Conservation (phyloP, 345 rosid genomes). For the Citrus sinensis region DNA sequence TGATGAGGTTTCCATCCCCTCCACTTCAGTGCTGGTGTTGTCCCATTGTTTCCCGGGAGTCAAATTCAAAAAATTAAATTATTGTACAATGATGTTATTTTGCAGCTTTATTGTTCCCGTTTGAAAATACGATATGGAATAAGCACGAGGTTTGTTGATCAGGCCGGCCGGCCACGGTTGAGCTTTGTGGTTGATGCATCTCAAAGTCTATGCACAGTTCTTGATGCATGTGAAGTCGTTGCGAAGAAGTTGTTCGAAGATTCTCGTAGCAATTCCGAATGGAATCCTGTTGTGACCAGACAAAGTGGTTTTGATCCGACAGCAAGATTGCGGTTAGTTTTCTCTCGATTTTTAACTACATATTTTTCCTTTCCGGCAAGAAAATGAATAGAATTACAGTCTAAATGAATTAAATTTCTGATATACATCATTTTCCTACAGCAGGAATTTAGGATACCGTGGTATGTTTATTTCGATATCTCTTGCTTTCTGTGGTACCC, state of each 20-base stretch:
- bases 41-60: conserved; percentile 50
- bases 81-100: conserved; percentile 32
- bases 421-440: no score
- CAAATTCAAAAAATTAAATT: conserved; percentile 34
- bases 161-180: conserved; percentile 54
- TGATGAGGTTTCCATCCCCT: conserved; percentile 44
- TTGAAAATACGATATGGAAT: conserved; percentile 66
- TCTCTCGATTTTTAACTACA: not conserved
- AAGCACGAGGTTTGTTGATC: conserved; percentile 44
- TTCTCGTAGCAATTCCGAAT: conserved; percentile 55
- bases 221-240: conserved; percentile 57
- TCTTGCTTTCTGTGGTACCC: not conserved
- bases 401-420: no score
- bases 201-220: conserved; percentile 47
- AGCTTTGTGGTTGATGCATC: conserved; percentile 61
- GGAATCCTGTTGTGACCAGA: conserved; percentile 49
- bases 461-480: no score
- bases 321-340: conserved; percentile 69
- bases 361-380: not conserved
- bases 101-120: conserved; percentile 55
- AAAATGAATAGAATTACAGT: not conserved
- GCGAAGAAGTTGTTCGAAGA: conserved; percentile 39
- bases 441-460: no score
- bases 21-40: conserved; percentile 40
- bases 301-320: conserved; percentile 38